phyloP scores from a whole-genome alignment of 2,329 filamentous ascomycete species.

The Alternaria sp. region DNA sequence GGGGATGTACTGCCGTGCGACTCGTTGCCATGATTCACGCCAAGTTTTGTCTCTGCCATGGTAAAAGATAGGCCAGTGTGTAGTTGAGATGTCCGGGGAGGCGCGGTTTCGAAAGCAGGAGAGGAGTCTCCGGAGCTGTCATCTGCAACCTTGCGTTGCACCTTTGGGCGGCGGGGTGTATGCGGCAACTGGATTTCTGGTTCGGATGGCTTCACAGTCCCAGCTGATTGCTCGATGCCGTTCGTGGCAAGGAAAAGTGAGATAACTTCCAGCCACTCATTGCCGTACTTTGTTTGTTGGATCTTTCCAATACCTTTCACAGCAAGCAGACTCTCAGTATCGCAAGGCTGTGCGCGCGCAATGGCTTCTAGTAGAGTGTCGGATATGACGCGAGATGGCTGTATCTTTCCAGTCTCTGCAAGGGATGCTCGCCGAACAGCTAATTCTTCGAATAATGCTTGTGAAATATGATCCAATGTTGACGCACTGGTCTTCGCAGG shows the following conservation, averaged over 20 bases:
- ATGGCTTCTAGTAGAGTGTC: constrained; percentile 34
- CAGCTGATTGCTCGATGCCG: neutral
- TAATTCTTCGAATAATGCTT: constrained; percentile 28
- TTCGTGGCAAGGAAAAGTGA: constrained; percentile 18
- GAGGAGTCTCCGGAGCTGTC: constrained; percentile 26
- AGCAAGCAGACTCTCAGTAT: constrained; percentile 22
- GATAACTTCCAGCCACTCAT: constrained; percentile 36
- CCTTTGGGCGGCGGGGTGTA: constrained; percentile 1
- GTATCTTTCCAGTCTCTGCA: constrained; percentile 16
- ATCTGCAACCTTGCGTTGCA: neutral
- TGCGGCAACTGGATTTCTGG: neutral
- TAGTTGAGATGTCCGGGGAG: constrained; percentile 15
- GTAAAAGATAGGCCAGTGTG: constrained; percentile 28
- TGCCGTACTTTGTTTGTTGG: constrained; percentile 31
- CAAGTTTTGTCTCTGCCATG: constrained; percentile 31
- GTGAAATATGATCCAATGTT: constrained; percentile 18
- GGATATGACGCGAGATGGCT: constrained; percentile 21
- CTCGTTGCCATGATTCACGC: neutral
- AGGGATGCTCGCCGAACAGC: constrained; percentile 23
- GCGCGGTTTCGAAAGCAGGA: constrained; percentile 29
- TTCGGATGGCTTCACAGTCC: neutral
- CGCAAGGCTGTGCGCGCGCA: constrained; percentile 29
- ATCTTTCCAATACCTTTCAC: constrained; percentile 35
- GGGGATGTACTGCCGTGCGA: neutral
- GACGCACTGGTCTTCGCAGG: constrained; percentile 1